These are phyloP conservation scores for Penicillium sp. DNA, from an alignment of 2,329 filamentous ascomycete species.

Conservation along the genomic window DNA sequence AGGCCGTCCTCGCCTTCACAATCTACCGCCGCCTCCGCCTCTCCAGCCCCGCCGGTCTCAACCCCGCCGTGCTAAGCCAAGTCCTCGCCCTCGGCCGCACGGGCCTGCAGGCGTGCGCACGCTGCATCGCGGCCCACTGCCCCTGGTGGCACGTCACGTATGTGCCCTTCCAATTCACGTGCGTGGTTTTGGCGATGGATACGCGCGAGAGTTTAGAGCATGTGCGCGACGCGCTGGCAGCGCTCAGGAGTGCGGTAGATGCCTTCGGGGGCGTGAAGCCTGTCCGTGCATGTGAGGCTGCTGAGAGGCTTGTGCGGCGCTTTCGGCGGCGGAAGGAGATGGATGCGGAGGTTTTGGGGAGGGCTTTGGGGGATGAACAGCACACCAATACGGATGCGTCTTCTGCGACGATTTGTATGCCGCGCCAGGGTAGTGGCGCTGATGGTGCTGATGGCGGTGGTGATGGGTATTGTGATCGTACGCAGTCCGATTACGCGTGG, in stretches of 20 bases:
- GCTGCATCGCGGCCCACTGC: constrained; percentile 10
- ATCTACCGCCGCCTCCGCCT: constrained; percentile 24
- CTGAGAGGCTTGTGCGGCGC: constrained; percentile 3
- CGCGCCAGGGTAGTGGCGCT: not conserved
- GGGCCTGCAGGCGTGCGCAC: constrained; percentile 16
- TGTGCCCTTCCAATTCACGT: constrained; percentile 23
- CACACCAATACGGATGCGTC: not conserved
- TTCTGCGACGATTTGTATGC: too few species aligned
- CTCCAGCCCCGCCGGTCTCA: constrained; percentile 12
- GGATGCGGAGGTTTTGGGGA: not conserved
- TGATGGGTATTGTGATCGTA: too few species aligned
- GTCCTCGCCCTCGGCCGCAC: constrained; percentile 17
- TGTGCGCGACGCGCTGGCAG: constrained; percentile 9
- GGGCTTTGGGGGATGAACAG: not conserved
- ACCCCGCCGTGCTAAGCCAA: constrained; percentile 10
- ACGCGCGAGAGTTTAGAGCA: constrained; percentile 8
- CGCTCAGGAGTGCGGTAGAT: not conserved
- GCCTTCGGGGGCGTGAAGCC: constrained; percentile 1
- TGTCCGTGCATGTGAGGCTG: not conserved
- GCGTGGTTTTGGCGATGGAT: constrained; percentile 19
- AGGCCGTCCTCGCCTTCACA: constrained; percentile 20
- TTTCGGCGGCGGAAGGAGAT: not conserved
- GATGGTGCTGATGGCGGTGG: not conserved
- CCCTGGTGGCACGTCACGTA: constrained; percentile 28
- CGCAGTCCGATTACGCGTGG: not conserved